Evolutionary conservation across 129 eudicot genomes (phyloP).

Genomic region (Helianthus annuus): DNA sequence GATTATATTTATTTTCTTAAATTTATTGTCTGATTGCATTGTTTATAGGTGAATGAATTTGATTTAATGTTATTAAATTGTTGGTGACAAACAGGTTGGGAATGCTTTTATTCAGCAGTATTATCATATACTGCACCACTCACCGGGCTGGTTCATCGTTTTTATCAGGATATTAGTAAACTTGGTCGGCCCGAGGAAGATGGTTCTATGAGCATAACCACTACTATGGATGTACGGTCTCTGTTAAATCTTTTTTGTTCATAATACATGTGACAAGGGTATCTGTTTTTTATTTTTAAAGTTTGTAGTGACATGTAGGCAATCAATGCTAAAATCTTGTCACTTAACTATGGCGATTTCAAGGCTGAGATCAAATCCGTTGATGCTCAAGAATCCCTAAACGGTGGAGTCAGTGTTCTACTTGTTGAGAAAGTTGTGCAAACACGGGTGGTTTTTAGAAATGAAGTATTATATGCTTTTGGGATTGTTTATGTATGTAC

Average conservation of each 20-base stretch:
- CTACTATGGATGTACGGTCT: constrained; percentile 69
- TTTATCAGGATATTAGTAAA: constrained; percentile 79
- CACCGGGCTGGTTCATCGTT: constrained; percentile 76
- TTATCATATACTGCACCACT: constrained; percentile 75
- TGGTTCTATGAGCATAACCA: constrained; percentile 62
- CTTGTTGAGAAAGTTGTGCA: too few relatives aligned
- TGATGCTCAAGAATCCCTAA: constrained; percentile 80
- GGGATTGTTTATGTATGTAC: not conserved
- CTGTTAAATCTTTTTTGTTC: not conserved
- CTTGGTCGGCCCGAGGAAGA: constrained; percentile 84
- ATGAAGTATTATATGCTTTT: too few relatives aligned
- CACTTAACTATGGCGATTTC: constrained; percentile 59
- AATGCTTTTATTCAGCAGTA: constrained; percentile 83
- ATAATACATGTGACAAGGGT: not conserved
- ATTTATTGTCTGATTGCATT: not conserved
- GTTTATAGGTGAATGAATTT: constrained; percentile 3
- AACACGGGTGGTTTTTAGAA: too few relatives aligned
- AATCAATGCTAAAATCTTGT: constrained; percentile 68
- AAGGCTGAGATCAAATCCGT: constrained; percentile 75
- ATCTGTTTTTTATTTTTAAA: not conserved
- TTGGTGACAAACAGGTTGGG: constrained; percentile 56
- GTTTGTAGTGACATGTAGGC: constrained; percentile 43
- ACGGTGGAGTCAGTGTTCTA: constrained; percentile 76
- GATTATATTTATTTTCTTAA: too few relatives aligned
- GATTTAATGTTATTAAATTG: not conserved